Evolutionary conservation across 2,329 filamentous ascomycete species (phyloP), one percentile per base, ranked within the genome.

Genomic region (Penicillium nordicum): DNA sequence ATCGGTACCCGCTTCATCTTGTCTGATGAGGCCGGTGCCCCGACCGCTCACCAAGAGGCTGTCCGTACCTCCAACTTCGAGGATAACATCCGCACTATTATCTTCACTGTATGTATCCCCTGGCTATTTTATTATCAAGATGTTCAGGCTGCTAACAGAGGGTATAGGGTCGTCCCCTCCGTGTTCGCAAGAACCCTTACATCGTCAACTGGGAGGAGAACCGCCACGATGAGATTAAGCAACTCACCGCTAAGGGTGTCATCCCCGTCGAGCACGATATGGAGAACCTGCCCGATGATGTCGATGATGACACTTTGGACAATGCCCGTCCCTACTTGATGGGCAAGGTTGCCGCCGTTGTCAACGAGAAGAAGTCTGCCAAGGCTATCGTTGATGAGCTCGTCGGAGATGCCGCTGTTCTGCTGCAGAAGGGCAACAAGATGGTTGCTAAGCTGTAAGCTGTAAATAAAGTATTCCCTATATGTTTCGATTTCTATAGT

Each of bases 141-240:
- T 14, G 4, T 9, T 10, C 18, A 12, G 6, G 12, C 36, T 48
- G 52, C 67, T 71, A 59, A 70, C 43, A 36, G 6, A 25, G 21
- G 10, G 16, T 46, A 18, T 57, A 80, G 74, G 94, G 94, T 54
- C 90, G 94, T 57, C 94, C 94, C 36, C 82, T 99, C 72, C 90
- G 94, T 65, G 94, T 99, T 57, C 88, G 92, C 74, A 94, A 85
- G 73, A 99, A 97, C 80, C 77, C 88, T 7, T 99, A 99, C 78
- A 97, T 99, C 71, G 76, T 85, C 72, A 90, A 96, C 82, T 99
- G 94, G 94, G 93, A 99, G 80, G 88, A 88, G 69, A 94, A 97
- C 81, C 89, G 94, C 66, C 81, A 83, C 65, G 79, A 84, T 38
- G 94, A 99, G 82, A 96, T 99, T 77, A 95, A 92, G 83, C 84